Conservation (phyloP, 2,329 filamentous ascomycete species). For the Berkeleyomyces basicola region DNA sequence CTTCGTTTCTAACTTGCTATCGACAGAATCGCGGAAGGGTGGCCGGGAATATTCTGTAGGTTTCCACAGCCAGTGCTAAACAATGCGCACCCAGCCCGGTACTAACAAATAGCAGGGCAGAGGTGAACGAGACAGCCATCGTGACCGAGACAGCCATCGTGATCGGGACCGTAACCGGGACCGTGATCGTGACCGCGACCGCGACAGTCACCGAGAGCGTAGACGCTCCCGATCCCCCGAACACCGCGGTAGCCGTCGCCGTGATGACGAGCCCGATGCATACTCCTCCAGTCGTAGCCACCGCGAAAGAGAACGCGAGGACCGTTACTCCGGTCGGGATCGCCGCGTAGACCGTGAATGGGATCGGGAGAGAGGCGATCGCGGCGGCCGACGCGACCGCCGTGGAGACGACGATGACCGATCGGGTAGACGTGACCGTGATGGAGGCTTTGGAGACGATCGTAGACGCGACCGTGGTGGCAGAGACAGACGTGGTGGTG, state of each 20-base stretch:
- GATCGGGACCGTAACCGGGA: slow-evolving; percentile 21
- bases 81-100: not conserved
- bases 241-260: slow-evolving; percentile 48
- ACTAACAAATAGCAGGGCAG: slow-evolving; percentile 18
- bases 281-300: slow-evolving; percentile 91
- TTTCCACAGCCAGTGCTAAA: slow-evolving; percentile 10
- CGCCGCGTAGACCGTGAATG: slow-evolving; percentile 56
- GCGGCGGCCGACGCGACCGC: slow-evolving; percentile 8
- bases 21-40: slow-evolving; percentile 33
- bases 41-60: slow-evolving; percentile 37
- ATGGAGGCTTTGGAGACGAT: slow-evolving; percentile 27
- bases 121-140: slow-evolving; percentile 17
- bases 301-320: slow-evolving; percentile 82
- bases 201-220: slow-evolving; percentile 36
- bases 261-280: slow-evolving; percentile 64
- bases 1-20: not conserved
- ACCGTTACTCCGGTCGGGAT: slow-evolving; percentile 63
- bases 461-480: slow-evolving; percentile 23
- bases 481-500: slow-evolving; percentile 24
- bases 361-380: slow-evolving; percentile 49
- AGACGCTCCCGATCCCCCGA: slow-evolving; percentile 79
- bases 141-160: slow-evolving; percentile 16
- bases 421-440: slow-evolving; percentile 40
- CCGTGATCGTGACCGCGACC: slow-evolving; percentile 22
- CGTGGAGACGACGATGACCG: slow-evolving; percentile 46